These are phyloP conservation scores for Pichia sp. DNA, from an alignment of 1,139 yeast species.

Conservation along the genomic window DNA sequence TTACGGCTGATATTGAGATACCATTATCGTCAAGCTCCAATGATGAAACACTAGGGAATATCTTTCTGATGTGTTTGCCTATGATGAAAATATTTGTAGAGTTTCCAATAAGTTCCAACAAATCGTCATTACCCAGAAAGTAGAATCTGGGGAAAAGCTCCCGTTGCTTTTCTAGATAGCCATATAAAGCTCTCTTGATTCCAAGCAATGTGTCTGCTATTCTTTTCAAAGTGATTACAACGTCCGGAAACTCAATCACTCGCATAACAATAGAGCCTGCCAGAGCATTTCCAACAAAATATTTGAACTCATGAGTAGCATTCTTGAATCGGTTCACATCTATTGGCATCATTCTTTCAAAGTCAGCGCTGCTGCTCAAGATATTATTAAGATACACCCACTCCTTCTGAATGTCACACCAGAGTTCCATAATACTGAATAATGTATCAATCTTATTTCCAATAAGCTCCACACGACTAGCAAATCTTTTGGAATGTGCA, in stretches of 20 bases:
- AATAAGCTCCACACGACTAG: slow-evolving; percentile 48
- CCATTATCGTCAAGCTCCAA: slow-evolving; percentile 32
- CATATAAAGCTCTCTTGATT: slow-evolving; percentile 63
- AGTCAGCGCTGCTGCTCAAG: slow-evolving; percentile 53
- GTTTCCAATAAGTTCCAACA: slow-evolving; percentile 75
- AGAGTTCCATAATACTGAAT: slow-evolving; percentile 49
- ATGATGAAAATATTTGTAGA: slow-evolving; percentile 42
- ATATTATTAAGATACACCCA: slow-evolving; percentile 86
- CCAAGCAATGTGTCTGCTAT: slow-evolving; percentile 48
- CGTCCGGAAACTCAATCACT: slow-evolving; percentile 45
- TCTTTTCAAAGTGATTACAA: slow-evolving; percentile 42
- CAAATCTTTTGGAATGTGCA: slow-evolving; percentile 54
- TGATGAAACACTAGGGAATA: slow-evolving; percentile 61
- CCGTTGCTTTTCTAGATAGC: slow-evolving; percentile 76
- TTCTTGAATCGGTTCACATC: slow-evolving; percentile 66
- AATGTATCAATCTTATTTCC: slow-evolving; percentile 50
- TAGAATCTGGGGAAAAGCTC: slow-evolving; percentile 74
- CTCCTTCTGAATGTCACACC: slow-evolving; percentile 85
- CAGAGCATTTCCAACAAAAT: slow-evolving; percentile 43
- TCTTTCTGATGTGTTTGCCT: slow-evolving; percentile 58
- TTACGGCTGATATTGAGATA: slow-evolving; percentile 35
- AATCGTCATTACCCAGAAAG: slow-evolving; percentile 86
- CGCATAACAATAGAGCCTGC: slow-evolving; percentile 52
- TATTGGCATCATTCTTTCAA: slow-evolving; percentile 55
- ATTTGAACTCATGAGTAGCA: slow-evolving; percentile 54